Conservation (phyloP, 331 rosid genomes). For the Malus hybrid region DNA sequence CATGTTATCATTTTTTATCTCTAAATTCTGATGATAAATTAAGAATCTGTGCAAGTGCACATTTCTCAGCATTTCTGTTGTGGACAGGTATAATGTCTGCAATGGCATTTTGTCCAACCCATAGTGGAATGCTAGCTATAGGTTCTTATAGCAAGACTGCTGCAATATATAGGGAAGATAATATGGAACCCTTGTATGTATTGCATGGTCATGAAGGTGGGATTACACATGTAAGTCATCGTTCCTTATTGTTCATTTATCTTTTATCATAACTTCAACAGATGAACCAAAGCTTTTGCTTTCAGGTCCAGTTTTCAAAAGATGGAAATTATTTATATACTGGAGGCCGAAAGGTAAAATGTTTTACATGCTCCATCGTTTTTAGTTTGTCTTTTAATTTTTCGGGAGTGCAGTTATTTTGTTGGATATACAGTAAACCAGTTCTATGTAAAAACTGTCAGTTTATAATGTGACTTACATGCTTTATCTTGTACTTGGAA, state of each 20-base stretch:
- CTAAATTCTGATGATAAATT: background rate
- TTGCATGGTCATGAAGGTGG: conserved; percentile 99
- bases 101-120: conserved; percentile 80
- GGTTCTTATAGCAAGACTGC: conserved; percentile 90
- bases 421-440: background rate
- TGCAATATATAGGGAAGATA: conserved; percentile 82
- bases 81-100: conserved; percentile 79
- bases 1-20: conserved; percentile 6
- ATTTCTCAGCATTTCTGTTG: conserved; percentile 5
- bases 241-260: conserved; percentile 15
- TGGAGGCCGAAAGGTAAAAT: conserved; percentile 83
- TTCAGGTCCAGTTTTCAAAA: conserved; percentile 84
- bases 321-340: conserved; percentile 92
- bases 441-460: background rate
- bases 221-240: conserved; percentile 79
- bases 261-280: conserved; percentile 12
- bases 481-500: background rate
- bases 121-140: conserved; percentile 77
- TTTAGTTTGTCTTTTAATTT: background rate
- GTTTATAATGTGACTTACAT: background rate
- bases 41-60: background rate
- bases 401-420: background rate
- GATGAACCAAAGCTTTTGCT: conserved; percentile 8
- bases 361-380: background rate
- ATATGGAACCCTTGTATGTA: conserved; percentile 77